Base-by-base conservation (phyloP, 192 early-diverging fungal genomes). In the Lunasporangiospora selenospora region DNA sequence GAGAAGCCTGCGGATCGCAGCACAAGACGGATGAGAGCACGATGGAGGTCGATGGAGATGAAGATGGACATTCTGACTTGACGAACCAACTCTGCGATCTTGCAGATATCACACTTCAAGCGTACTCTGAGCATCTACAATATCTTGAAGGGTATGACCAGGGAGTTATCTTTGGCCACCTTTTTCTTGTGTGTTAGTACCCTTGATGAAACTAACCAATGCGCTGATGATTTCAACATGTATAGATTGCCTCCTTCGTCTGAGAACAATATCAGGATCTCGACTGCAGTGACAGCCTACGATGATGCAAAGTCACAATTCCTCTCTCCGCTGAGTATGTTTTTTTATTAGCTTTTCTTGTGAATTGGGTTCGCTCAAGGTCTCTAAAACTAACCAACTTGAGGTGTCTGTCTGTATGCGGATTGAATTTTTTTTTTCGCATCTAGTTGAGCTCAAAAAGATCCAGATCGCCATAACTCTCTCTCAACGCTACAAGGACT, bases 111-210 rank as follows among this genome's bases (percentile, higher is more conserved):
- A 39, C 65, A n/a, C 36, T 76, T 8, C 64, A 76, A 24, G 75
- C 75, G 13, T 41, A 53, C 30, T 66, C 65, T 8, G 75, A 76
- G 39, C 64, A 36, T 19, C 40, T 67, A 2, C 53, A 57, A 18
- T 76, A 62, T 21, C 33, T 76, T n/a, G 63, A 76, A 33, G 53
- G 58, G 65, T 75, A 57, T 52, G n/a, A n/a, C n/a, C n/a, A n/a
- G n/a, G n/a, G n/a, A n/a, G n/a, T n/a, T n/a, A n/a, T n/a, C n/a
- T n/a, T n/a, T n/a, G n/a, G n/a, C n/a, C n/a, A n/a, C n/a, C n/a
- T n/a, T n/a, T n/a, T n/a, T n/a, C n/a, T n/a, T n/a, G n/a, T n/a
- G n/a, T n/a, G n/a, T n/a, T n/a, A n/a, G n/a, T n/a, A 7, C n/a
- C n/a, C n/a, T n/a, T n/a, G n/a, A n/a, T n/a, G n/a, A n/a, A n/a